These are phyloP conservation scores for Lecanoromycetidae sp. DNA, from an alignment of 2,329 filamentous ascomycete species.

Conservation along the genomic window DNA sequence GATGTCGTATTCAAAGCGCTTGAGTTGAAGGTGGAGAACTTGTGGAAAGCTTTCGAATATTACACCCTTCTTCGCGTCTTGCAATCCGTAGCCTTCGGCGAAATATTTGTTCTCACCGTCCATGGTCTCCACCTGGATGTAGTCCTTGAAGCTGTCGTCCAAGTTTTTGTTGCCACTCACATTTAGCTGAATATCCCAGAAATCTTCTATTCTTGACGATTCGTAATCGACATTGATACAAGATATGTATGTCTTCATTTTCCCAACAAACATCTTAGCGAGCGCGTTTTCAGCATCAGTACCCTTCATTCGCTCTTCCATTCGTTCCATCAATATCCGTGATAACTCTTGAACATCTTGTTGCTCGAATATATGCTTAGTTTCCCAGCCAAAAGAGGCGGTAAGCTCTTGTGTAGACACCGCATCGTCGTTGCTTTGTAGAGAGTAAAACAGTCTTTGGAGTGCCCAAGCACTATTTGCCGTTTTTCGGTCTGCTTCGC, in stretches of 20 bases:
- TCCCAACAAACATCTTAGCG: slow-evolving; percentile 85
- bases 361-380: slow-evolving; percentile 93
- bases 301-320: slow-evolving; percentile 97
- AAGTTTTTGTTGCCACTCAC: slow-evolving; percentile 88
- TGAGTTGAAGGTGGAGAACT: slow-evolving; percentile 86
- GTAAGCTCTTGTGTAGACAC: slow-evolving; percentile 90
- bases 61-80: slow-evolving; percentile 94
- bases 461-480: slow-evolving; percentile 86
- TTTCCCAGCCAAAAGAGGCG: slow-evolving; percentile 96
- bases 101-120: slow-evolving; percentile 98
- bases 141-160: slow-evolving; percentile 89
- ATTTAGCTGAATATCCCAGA: slow-evolving; percentile 97
- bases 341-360: slow-evolving; percentile 97
- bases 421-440: slow-evolving; percentile 73
- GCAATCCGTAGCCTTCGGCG: slow-evolving; percentile 77
- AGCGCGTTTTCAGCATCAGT: slow-evolving; percentile 82
- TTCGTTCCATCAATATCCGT: slow-evolving; percentile 89
- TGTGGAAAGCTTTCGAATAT: slow-evolving; percentile 94
- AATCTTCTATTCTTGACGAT: slow-evolving; percentile 88
- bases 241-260: slow-evolving; percentile 96
- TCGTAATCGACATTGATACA: slow-evolving; percentile 98
- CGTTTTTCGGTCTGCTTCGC: slow-evolving; percentile 54
- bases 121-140: slow-evolving; percentile 90
- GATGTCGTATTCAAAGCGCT: slow-evolving; percentile 96
- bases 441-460: slow-evolving; percentile 84